These are phyloP conservation scores for Cicer cuneatum DNA, from an alignment of 306 rosid genomes.

Conservation along the genomic window DNA sequence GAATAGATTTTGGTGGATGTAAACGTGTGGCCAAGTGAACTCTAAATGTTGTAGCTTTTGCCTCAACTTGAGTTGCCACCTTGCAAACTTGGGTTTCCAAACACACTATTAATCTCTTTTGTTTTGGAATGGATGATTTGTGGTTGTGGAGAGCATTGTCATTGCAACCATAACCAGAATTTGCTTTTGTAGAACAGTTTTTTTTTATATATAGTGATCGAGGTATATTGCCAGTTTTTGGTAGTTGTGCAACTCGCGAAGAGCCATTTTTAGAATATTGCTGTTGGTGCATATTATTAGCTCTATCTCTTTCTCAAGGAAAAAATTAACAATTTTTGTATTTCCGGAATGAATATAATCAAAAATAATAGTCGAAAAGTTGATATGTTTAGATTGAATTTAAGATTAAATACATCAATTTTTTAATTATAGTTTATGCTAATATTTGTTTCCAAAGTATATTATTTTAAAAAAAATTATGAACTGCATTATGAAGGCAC, in stretches of 20 bases:
- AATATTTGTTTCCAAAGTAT: too few relatives aligned
- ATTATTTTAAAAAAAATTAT: not conserved
- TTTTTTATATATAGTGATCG: constrained; percentile 41
- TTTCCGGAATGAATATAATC: too few relatives aligned
- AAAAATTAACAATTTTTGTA: not conserved
- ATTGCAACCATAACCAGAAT: not conserved
- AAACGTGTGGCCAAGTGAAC: too few relatives aligned
- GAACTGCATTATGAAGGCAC: not conserved
- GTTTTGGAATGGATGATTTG: constrained; percentile 38
- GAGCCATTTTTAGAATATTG: too few relatives aligned
- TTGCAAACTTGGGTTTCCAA: too few relatives aligned
- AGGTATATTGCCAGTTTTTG: constrained; percentile 20
- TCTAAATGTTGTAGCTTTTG: too few relatives aligned
- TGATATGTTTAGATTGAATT: too few relatives aligned
- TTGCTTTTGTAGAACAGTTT: constrained; percentile 8
- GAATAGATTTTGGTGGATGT: too few relatives aligned
- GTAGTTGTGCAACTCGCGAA: not conserved
- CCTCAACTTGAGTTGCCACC: too few relatives aligned
- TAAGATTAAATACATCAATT: too few relatives aligned
- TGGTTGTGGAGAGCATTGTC: constrained; percentile 15
- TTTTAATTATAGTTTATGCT: too few relatives aligned
- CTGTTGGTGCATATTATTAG: not conserved
- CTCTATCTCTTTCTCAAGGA: not conserved
- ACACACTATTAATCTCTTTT: constrained; percentile 5
- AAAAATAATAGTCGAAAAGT: too few relatives aligned